Conservation (phyloP, 192 early-diverging fungal genomes). For the Coemansia interrupta region DNA sequence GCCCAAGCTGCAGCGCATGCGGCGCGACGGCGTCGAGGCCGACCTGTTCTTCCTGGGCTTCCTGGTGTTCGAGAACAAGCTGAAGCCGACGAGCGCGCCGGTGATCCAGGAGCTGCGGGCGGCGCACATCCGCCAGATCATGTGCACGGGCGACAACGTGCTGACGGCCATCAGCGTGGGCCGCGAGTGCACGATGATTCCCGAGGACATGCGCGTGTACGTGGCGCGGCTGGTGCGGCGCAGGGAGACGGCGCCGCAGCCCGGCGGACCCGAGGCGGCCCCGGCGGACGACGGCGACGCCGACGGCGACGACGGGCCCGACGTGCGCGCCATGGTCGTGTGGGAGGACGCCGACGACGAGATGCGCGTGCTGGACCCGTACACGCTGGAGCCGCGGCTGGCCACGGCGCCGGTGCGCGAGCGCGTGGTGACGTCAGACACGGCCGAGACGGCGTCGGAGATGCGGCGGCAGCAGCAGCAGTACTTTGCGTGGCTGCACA, state of each 20-base stretch:
- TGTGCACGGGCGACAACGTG: conserved; percentile 99
- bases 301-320: neutral
- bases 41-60: conserved; percentile 90
- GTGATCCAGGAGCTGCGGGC: conserved; percentile 73
- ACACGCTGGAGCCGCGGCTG: conserved; percentile 52
- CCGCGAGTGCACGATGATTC: conserved; percentile 88
- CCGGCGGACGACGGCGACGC: no score
- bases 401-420: conserved; percentile 28
- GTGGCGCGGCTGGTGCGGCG: conserved; percentile 67
- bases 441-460: conserved; percentile 33
- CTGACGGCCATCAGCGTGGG: conserved; percentile 93
- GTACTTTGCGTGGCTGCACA: conserved; percentile 43
- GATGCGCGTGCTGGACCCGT: conserved; percentile 52
- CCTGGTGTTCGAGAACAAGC: conserved; percentile 98
- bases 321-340: conserved; percentile 48
- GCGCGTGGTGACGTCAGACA: conserved; percentile 34
- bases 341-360: conserved; percentile 61
- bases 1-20: conserved; percentile 68
- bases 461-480: conserved; percentile 50
- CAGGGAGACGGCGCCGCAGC: conserved; percentile 16
- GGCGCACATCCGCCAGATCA: conserved; percentile 89
- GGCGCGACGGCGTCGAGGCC: conserved; percentile 80
- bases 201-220: conserved; percentile 68
- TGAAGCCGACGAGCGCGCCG: conserved; percentile 80
- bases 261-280: neutral